These are phyloP conservation scores for Xylaria telfairii DNA, from an alignment of 495 filamentous ascomycete genomes.

Conservation along the genomic window DNA sequence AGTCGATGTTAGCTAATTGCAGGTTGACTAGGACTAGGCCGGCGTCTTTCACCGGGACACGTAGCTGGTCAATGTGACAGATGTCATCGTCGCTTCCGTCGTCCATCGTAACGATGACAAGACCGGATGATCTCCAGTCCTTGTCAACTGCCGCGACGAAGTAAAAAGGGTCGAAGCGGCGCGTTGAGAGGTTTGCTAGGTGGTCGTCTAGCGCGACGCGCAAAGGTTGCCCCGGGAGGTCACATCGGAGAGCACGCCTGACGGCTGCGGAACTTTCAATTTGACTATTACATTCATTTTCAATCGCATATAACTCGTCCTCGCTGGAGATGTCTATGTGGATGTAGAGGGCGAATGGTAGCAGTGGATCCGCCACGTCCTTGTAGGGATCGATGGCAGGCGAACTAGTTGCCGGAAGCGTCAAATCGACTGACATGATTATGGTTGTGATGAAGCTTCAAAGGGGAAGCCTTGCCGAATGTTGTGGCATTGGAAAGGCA, in stretches of 20 bases:
- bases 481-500: no score
- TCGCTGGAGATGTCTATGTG: not conserved
- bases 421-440: constrained; percentile 11
- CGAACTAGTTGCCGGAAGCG: not conserved
- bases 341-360: constrained; percentile 11
- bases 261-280: not conserved
- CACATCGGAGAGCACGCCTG: not conserved
- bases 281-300: constrained; percentile 4
- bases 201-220: not conserved
- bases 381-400: not conserved
- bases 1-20: constrained; percentile 24
- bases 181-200: not conserved
- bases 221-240: not conserved
- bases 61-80: not conserved
- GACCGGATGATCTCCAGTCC: not conserved
- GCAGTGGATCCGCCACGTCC: not conserved
- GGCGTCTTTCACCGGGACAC: not conserved
- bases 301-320: not conserved
- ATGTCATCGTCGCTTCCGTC: not conserved
- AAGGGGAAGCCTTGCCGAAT: no score
- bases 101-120: not conserved
- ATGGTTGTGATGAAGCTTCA: no score
- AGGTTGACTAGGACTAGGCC: not conserved
- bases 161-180: constrained; percentile 7
- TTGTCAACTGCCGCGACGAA: not conserved